Percentiles rank a stretch among this genome's conserved stretches.
These are phyloP conservation scores for Leccinum barrowsii DNA, from an alignment of 768 basidiomycete species.

Conservation along the genomic window DNA sequence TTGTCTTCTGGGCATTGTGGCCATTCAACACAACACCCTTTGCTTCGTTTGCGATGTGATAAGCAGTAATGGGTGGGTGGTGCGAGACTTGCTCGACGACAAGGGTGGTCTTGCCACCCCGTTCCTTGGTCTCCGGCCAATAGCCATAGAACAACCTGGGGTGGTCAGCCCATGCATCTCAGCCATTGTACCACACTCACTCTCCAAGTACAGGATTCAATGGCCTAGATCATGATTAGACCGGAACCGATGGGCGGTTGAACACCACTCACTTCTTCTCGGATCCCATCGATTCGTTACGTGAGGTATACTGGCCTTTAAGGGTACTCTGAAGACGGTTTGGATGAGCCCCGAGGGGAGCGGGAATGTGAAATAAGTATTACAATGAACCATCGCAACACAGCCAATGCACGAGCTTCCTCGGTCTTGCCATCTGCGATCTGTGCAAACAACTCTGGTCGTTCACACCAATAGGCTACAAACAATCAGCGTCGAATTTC, in stretches of 20 bases:
- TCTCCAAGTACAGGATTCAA: constrained; percentile 95
- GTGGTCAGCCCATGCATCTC: constrained; percentile 1
- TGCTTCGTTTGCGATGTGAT: constrained; percentile 76
- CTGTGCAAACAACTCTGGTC: constrained; percentile 82
- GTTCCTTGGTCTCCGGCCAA: constrained; percentile 70
- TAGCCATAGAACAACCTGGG: constrained; percentile 78
- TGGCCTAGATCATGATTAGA: constrained; percentile 50
- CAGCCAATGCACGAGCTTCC: constrained; percentile 71
- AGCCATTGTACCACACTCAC: constrained; percentile 42
- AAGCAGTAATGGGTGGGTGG: constrained; percentile 86
- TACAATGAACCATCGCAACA: constrained; percentile 96
- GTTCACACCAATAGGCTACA: constrained; percentile 95
- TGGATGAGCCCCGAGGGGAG: constrained; percentile 1
- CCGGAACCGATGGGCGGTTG: background rate
- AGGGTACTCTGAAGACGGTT: constrained; percentile 65
- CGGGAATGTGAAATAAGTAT: background rate
- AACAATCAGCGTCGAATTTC: constrained; percentile 3
- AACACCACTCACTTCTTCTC: constrained; percentile 82
- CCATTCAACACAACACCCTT: constrained; percentile 79
- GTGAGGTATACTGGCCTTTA: constrained; percentile 91
- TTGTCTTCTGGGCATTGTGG: constrained; percentile 94
- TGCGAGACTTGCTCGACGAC: constrained; percentile 97
- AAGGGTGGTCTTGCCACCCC: constrained; percentile 76
- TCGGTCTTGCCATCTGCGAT: constrained; percentile 75
- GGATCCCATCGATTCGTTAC: constrained; percentile 93